phyloP scores from a whole-genome alignment of 148 eudicot species.

The Rhododendron ovatum region DNA sequence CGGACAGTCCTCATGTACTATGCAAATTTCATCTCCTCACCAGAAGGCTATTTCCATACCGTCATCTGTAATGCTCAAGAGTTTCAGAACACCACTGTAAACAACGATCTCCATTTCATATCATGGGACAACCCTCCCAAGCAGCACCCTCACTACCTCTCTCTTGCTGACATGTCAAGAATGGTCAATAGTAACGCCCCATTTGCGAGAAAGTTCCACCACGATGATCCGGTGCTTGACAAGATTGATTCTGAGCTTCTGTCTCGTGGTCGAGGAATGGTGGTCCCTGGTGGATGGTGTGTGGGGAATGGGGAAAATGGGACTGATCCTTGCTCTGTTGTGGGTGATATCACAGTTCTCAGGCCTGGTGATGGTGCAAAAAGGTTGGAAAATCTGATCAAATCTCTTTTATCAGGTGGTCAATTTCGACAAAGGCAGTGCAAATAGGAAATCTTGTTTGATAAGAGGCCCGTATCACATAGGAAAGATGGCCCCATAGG shows the following conservation, averaged over 20 bases:
- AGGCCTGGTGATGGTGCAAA: conserved; percentile 42
- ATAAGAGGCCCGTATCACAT: not conserved
- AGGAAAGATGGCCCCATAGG: not conserved
- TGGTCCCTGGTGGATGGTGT: conserved; percentile 84
- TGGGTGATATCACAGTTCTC: conserved; percentile 33
- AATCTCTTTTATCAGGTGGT: conserved; percentile 29
- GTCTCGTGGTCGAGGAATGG: conserved; percentile 33
- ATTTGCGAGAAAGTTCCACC: conserved; percentile 73
- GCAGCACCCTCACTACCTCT: conserved; percentile 74
- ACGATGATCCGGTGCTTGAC: conserved; percentile 56
- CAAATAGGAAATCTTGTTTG: conserved; percentile 18
- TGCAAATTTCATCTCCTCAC: conserved; percentile 80
- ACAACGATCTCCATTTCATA: conserved; percentile 83
- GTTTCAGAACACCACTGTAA: conserved; percentile 47
- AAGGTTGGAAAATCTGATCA: conserved; percentile 37
- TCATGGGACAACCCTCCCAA: conserved; percentile 79
- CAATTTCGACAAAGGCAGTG: conserved; percentile 38
- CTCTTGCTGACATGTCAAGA: conserved; percentile 36
- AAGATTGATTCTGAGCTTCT: conserved; percentile 56
- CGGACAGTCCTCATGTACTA: conserved; percentile 84
- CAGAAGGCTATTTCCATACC: conserved; percentile 87
- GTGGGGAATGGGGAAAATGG: conserved; percentile 43
- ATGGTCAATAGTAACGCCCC: conserved; percentile 68
- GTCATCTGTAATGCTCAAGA: conserved; percentile 74
- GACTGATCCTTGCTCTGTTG: conserved; percentile 40